Evolutionary conservation across 1,284 basidiomycete species (phyloP).

Genomic region (Psilocybe mexicana): DNA sequence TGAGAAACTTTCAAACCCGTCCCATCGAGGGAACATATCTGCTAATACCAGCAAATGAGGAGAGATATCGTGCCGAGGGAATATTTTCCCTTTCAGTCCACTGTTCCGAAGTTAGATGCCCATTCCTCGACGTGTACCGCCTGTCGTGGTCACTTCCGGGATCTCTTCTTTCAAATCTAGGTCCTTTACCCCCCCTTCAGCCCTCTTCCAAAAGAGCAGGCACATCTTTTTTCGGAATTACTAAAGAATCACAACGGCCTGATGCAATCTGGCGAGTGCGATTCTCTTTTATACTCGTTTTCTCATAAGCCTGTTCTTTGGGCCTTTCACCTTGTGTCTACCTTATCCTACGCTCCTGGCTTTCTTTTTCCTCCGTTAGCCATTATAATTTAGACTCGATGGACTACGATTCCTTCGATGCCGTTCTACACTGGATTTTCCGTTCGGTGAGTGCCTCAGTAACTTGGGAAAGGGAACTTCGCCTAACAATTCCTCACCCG

Average conservation of each 20-base stretch:
- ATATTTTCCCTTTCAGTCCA: constrained; percentile 22
- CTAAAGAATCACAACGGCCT: constrained; percentile 30
- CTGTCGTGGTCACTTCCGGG: constrained; percentile 23
- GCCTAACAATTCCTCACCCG: neutral
- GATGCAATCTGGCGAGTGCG: constrained; percentile 25
- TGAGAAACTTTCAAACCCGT: constrained; percentile 9
- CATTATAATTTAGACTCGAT: constrained; percentile 40
- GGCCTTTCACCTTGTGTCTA: constrained; percentile 27
- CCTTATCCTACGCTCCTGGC: constrained; percentile 27
- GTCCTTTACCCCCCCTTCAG: constrained; percentile 18
- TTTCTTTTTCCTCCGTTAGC: constrained; percentile 24
- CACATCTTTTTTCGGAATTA: constrained; percentile 25
- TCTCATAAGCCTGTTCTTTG: constrained; percentile 25
- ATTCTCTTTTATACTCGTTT: constrained; percentile 39
- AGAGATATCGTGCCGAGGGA: constrained; percentile 21
- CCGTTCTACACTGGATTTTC: constrained; percentile 67
- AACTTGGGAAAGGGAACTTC: neutral
- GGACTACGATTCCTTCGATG: constrained; percentile 77
- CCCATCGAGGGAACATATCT: constrained; percentile 21
- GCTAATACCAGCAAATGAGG: constrained; percentile 7
- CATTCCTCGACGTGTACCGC: constrained; percentile 25
- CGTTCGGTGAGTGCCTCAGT: constrained; percentile 35
- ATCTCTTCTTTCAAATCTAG: constrained; percentile 30
- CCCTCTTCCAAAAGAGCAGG: constrained; percentile 23
- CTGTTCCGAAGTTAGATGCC: constrained; percentile 28